A percentile compares a stretch with the other conserved stretches of the same genome.
These are phyloP conservation scores for Ascochyta lentis DNA, from an alignment of 2,329 filamentous ascomycete genomes.

Conservation along the genomic window DNA sequence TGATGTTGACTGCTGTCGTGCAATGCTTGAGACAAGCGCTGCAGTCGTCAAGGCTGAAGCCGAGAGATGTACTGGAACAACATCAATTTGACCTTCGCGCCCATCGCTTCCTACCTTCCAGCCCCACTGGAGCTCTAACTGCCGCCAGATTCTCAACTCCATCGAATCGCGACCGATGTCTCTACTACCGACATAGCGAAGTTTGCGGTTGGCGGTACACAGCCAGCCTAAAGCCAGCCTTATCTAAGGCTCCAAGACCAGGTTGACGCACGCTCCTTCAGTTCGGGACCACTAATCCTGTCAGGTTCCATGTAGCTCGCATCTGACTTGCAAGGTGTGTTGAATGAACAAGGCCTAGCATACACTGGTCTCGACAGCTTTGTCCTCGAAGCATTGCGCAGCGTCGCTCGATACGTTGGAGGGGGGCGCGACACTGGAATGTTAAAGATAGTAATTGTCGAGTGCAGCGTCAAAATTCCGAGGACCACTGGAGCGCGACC, in stretches of 20 bases:
- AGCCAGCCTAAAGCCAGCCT: not conserved
- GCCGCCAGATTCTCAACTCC: not conserved
- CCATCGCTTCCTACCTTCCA: not conserved
- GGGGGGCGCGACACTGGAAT: too few species aligned
- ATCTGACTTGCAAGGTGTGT: too few species aligned
- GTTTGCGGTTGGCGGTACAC: constrained; percentile 1
- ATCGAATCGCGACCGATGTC: not conserved
- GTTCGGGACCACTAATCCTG: too few species aligned
- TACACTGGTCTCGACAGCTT: too few species aligned
- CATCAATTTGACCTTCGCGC: not conserved
- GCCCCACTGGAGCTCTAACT: not conserved
- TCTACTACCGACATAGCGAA: not conserved
- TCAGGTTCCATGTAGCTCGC: too few species aligned
- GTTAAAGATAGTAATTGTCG: too few species aligned
- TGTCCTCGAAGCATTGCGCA: too few species aligned
- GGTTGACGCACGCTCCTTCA: not conserved
- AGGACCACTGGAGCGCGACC: too few species aligned
- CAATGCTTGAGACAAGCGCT: not conserved
- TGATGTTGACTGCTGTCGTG: constrained; percentile 1
- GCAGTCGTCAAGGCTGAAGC: not conserved
- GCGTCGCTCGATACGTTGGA: too few species aligned
- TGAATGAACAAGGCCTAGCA: too few species aligned
- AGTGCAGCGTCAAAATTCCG: too few species aligned
- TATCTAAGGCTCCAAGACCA: not conserved
- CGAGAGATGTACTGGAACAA: not conserved